Base-by-base conservation (phyloP, 2,329 filamentous ascomycete genomes). In the Pseudofabraea citricarpa region DNA sequence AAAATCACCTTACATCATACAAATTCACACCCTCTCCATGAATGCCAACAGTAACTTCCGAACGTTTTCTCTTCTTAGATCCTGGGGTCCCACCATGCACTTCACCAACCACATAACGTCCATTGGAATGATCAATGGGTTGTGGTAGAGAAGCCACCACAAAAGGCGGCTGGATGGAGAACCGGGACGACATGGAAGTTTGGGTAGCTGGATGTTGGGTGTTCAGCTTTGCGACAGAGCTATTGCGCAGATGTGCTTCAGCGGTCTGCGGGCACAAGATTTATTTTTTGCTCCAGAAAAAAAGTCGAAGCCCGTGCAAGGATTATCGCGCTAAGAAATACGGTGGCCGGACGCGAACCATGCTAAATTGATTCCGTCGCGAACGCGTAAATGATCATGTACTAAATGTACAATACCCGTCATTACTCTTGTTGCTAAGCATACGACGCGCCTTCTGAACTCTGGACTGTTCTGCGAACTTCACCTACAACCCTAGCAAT, bases 11-110 rank as follows among this genome's bases (percentile, higher is more conserved):
- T 54, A 81, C 78, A 70, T 84, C 78, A 55, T 85, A 85, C 32
- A 85, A 73, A 52, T 81, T 83, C 3, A 81, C 68, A 4, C 78
- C 75, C 57, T 84, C 80, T 47, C 81, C 81, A 59, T 85, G 78
- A 55, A 80, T 73, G 16, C 80, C 81, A 21, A 84, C 76, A 8
- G 73, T 75, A 37, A 85, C 60, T 56, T 85, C 81, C 8, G 80
- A 71, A 54, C 81, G 74, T 65, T 81, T 81, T 54, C 75, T 72
- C 64, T 77, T 81, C 64, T 75, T 79, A 23, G 71, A 71, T 18
- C 73, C 75, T 40, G 74, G 68, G 51, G 71, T 69, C 59, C 77
- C 75, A 49, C 79, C 78, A 54, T 74, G 79, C 27, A 84, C 78
- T 49, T 83, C 77, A 51, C 77, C 72, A 10, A 80, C 74, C 27